These are phyloP conservation scores for Biscutella laevigata DNA, from an alignment of 441 rosid species.

Conservation along the genomic window DNA sequence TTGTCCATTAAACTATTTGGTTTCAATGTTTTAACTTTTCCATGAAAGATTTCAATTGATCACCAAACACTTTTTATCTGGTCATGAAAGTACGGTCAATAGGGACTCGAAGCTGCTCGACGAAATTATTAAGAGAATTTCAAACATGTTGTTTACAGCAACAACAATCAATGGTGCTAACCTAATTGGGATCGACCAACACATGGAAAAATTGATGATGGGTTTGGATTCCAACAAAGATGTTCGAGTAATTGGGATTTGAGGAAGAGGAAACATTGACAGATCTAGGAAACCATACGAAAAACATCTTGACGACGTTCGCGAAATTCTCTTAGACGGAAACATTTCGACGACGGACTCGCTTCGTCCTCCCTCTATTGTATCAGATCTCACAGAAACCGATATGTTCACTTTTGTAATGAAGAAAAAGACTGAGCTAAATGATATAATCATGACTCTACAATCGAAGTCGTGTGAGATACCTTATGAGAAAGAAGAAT, in stretches of 20 bases:
- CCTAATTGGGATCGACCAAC: slow-evolving; percentile 16
- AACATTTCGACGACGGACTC: too few species aligned
- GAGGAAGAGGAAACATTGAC: slow-evolving; percentile 26
- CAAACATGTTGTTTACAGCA: slow-evolving; percentile 1
- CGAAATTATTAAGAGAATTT: neutral
- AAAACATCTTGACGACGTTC: too few species aligned
- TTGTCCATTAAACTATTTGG: too few species aligned
- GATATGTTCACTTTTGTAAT: slow-evolving; percentile 58
- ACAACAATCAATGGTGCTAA: neutral
- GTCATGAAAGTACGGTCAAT: too few species aligned
- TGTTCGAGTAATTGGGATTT: slow-evolving; percentile 19
- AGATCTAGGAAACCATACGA: too few species aligned
- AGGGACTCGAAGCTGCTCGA: slow-evolving; percentile 23
- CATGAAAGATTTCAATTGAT: too few species aligned
- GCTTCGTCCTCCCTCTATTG: slow-evolving; percentile 54
- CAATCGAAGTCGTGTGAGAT: slow-evolving; percentile 80
- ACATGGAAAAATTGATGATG: slow-evolving; percentile 12
- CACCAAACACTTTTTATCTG: too few species aligned
- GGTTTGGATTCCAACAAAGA: slow-evolving; percentile 2
- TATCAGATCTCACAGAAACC: slow-evolving; percentile 43
- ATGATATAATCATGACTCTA: slow-evolving; percentile 76
- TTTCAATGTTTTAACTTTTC: too few species aligned
- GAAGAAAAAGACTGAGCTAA: slow-evolving; percentile 75
- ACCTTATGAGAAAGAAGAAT: slow-evolving; percentile 91
- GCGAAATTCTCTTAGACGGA: too few species aligned